phyloP scores from a whole-genome alignment of 805 yeast genomes.

The Candida fluviatilis region DNA sequence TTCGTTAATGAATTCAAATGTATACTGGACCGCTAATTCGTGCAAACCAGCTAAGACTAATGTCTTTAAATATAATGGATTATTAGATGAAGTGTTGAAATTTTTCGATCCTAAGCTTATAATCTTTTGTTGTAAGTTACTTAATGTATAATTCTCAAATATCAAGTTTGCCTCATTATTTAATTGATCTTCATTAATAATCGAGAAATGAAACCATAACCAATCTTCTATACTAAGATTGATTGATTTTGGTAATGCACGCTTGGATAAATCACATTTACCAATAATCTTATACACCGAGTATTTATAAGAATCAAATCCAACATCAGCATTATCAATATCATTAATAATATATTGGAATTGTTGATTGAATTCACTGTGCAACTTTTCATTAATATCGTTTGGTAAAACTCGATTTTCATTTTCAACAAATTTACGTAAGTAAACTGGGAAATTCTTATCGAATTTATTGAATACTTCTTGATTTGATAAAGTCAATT shows the following conservation, averaged over 20 bases:
- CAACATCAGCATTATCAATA: slow-evolving; percentile 28
- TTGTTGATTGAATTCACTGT: slow-evolving; percentile 79
- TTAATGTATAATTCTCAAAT: slow-evolving; percentile 67
- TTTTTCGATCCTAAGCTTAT: slow-evolving; percentile 68
- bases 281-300: slow-evolving; percentile 91
- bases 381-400: slow-evolving; percentile 65
- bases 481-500: slow-evolving; percentile 57
- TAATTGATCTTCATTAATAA: slow-evolving; percentile 53
- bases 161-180: slow-evolving; percentile 51
- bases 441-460: slow-evolving; percentile 73
- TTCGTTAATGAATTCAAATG: slow-evolving; percentile 57
- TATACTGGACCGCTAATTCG: slow-evolving; percentile 71
- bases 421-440: slow-evolving; percentile 58
- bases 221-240: slow-evolving; percentile 87
- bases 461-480: slow-evolving; percentile 81
- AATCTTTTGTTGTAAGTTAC: slow-evolving; percentile 69
- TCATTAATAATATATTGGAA: slow-evolving; percentile 58
- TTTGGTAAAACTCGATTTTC: slow-evolving; percentile 55
- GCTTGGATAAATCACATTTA: slow-evolving; percentile 73
- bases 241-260: slow-evolving; percentile 62
- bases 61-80: slow-evolving; percentile 70
- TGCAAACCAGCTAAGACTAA: slow-evolving; percentile 73
- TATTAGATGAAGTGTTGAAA: slow-evolving; percentile 61
- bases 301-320: slow-evolving; percentile 81
- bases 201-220: slow-evolving; percentile 88